Evolutionary conservation across 2,329 filamentous ascomycete genomes (phyloP).

Genomic region (Pestalotiopsis sp.): DNA sequence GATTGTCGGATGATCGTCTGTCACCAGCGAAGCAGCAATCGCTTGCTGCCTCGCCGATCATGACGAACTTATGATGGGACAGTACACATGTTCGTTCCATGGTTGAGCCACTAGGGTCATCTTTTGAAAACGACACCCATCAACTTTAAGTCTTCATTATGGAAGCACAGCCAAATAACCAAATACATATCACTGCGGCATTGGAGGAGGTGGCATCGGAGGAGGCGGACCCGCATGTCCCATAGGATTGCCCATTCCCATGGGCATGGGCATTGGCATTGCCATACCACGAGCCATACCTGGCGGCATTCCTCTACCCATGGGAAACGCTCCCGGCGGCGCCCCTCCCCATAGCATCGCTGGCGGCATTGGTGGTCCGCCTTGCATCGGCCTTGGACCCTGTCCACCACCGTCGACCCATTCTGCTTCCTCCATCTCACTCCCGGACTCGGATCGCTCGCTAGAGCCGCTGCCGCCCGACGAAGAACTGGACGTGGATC

Average conservation of each 20-base stretch:
- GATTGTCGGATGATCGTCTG: slow-evolving; percentile 1
- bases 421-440: slow-evolving; percentile 1
- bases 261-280: slow-evolving; percentile 6
- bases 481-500: not conserved
- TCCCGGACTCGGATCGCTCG: not conserved
- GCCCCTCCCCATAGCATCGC: not conserved
- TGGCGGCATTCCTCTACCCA: slow-evolving; percentile 14
- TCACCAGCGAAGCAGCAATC: not conserved
- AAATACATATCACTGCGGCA: not conserved
- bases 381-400: not conserved
- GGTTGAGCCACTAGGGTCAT: no score
- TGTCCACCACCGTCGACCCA: not conserved
- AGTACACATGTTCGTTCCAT: not conserved
- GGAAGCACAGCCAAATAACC: no score
- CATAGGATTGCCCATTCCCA: slow-evolving; percentile 2
- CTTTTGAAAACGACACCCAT: no score
- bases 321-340: slow-evolving; percentile 3
- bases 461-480: not conserved
- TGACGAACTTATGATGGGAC: no score
- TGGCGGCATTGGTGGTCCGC: not conserved
- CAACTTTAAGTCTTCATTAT: no score
- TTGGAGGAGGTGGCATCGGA: slow-evolving; percentile 14
- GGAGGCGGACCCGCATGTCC: slow-evolving; percentile 23
- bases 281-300: slow-evolving; percentile 3
- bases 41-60: not conserved